Evolutionary conservation across 306 rosid species (phyloP).

Genomic region (barrel medic (Medicago truncatula)): MtrunA17r5.0-ANR NC_053043.1:1606501-1607000

Average conservation of each 20-base stretch:
- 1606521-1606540: conserved; percentile 51
- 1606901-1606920: conserved; percentile 25
- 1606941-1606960: conserved; percentile 76
- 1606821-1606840: not conserved
- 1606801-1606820: not conserved
- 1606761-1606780: not conserved
- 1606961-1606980: conserved; percentile 63
- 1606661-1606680: conserved; percentile 55
- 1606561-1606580: conserved; percentile 50
- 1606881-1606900: conserved; percentile 7
- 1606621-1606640: conserved; percentile 90
- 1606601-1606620: conserved; percentile 90
- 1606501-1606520: conserved; percentile 55
- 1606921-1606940: conserved; percentile 75
- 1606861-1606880: not conserved
- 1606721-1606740: conserved; percentile 18
- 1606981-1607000: conserved; percentile 56
- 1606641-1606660: conserved; percentile 80
- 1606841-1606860: not conserved
- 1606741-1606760: not conserved
- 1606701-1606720: not conserved
- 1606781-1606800: not conserved
- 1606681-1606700: conserved; percentile 36
- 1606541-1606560: conserved; percentile 53
- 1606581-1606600: conserved; percentile 65